Evolutionary conservation across 169 alveolate genomes (phyloP).

Genomic region (Eimeria acervulina): DNA sequence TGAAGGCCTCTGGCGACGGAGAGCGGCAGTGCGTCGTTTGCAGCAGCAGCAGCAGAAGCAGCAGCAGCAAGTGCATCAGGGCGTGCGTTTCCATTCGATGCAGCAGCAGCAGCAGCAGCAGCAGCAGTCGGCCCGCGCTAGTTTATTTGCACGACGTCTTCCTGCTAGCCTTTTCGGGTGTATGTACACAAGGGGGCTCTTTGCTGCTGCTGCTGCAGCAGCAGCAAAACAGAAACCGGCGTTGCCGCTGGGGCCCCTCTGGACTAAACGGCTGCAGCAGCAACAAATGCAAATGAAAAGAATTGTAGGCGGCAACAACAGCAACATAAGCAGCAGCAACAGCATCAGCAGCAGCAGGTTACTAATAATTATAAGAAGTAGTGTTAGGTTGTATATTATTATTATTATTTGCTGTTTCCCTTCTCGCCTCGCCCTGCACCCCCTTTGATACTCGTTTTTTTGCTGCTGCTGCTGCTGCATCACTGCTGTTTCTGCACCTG

Average conservation of each 20-base stretch:
- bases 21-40: neutral
- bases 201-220: neutral
- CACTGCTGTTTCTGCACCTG: too few species aligned
- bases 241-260: neutral
- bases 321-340: too few species aligned
- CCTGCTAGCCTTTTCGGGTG: neutral
- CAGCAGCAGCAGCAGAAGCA: constrained; percentile 52
- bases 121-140: neutral
- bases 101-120: constrained; percentile 57
- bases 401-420: too few species aligned
- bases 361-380: too few species aligned
- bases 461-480: too few species aligned
- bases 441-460: neutral
- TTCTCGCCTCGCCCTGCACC: neutral
- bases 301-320: too few species aligned
- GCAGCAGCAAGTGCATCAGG: neutral
- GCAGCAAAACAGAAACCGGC: neutral
- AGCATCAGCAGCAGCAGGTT: too few species aligned
- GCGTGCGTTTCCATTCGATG: neutral
- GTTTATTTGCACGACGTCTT: too few species aligned
- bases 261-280: neutral
- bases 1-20: neutral
- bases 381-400: too few species aligned
- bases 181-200: neutral
- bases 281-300: too few species aligned